Base-by-base conservation (phyloP, 108 stramenopile genomes). In the Fragilariopsis cylindrus region DNA sequence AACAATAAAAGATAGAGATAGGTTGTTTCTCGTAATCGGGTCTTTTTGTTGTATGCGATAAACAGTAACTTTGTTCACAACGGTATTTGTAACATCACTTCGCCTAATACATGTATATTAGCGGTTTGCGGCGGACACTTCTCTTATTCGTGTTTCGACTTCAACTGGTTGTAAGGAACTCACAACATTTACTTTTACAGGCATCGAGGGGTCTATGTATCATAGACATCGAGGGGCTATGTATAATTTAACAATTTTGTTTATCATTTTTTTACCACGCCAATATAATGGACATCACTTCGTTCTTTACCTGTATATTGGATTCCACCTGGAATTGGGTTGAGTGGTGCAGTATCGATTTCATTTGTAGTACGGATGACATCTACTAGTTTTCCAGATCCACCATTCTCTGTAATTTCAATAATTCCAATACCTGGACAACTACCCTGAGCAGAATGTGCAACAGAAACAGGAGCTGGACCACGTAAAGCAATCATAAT, bases 381-480 rank as follows among this genome's bases (percentile, higher is more conserved):
- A 48, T 52, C 73, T 4, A 81, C 72, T 3, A 81, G 54, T 44
- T 57, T 65, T 8, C 80, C 80, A 21, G 54, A 48, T 15, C 54
- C 56, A 3, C 80, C 80, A 67, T 47, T 57, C 65, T 73, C 64
- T 2, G 16, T 13, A 7, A 81, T 40, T 19, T 81, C 55, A 7
- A 81, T 66, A 68, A 81, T 68, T 21, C 80, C 80, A 30, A 81
- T 76, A 19, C 76, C 80, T 12, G 80, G 76, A 47, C 80, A 81
- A 45, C 49, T 54, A 67, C 80, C 80, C 73, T 73, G 80, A 19
- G 76, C 76, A n/a, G 76, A 8, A 49, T 81, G 80, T 8, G 47
- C 45, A 15, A 74, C 72, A 15, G 72, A 30, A 21, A 81, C 80
- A 18, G 80, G 76, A 4, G 42, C 76, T 11, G 80, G 80, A 55